Evolutionary conservation across 768 basidiomycete genomes (phyloP), one percentile per base, ranked within the genome.

Genomic region (Russula sp.): DNA sequence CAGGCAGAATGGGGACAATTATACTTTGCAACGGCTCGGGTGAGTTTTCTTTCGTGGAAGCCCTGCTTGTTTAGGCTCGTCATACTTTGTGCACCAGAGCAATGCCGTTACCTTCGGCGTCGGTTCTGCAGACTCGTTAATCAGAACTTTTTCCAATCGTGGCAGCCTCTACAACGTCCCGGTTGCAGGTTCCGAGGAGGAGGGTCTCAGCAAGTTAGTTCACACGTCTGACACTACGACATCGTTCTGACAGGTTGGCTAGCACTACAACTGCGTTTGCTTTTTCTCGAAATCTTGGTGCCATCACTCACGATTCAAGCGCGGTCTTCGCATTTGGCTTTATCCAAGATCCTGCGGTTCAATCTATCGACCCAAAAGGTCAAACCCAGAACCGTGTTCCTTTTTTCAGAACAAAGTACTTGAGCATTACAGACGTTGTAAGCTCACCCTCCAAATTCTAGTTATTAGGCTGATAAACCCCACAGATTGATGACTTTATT

Each of bases 1-100:
- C 64, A 57, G 34, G 61, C 64, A 63, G 50, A 56, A 46, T 65
- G 64, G 64, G 64, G 64, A 16, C 49, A 55, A 22, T 18, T 57
- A 20, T 65, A 65, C 48, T 57, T 62, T 36, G 54, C 64, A 9
- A 57, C 64, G 13, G 40, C 54, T 28, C 28, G 10, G 61, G 64
- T 65, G 30, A 18, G 64, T 57, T 13, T 42, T 22, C 32, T 40
- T 20, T 40, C 40, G 20, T 20, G 24, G 11, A 7, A 22, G 10
- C n/a, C 18, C 2, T 20, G 8, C 11, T 48, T 22, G 13, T 48
- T 48, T 22, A 9, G 14, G 18, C 28, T 42, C 2, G 3, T 13
- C 24, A 53, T 28, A 18, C 24, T 20, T 14, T 51, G 8, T 16
- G 28, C 8, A 16, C 10, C 36, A 62, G 61, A 46, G 49, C 13